These are phyloP conservation scores for Cetradonia linearis DNA, from an alignment of 495 filamentous ascomycete genomes.

Conservation along the genomic window DNA sequence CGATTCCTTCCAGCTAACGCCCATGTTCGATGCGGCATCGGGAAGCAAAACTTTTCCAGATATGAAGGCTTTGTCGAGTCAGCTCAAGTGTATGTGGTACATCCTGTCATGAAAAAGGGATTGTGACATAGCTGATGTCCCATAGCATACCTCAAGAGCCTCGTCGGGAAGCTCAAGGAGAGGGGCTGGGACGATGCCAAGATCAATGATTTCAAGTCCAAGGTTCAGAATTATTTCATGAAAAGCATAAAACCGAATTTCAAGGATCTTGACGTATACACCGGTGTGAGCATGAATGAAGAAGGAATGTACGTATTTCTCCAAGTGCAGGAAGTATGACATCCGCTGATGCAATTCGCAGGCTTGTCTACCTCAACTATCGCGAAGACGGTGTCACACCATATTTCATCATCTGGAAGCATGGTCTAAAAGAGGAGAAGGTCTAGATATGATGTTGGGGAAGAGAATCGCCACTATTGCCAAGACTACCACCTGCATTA, in stretches of 20 bases:
- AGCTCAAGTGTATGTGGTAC: slow-evolving; percentile 68
- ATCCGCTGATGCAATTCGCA: slow-evolving; percentile 31
- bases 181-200: slow-evolving; percentile 49
- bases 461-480: background rate
- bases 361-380: slow-evolving; percentile 93
- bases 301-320: slow-evolving; percentile 64
- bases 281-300: slow-evolving; percentile 80
- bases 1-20: slow-evolving; percentile 81
- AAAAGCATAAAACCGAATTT: slow-evolving; percentile 74
- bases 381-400: slow-evolving; percentile 91
- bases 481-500: background rate
- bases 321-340: background rate
- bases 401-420: slow-evolving; percentile 87
- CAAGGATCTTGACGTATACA: slow-evolving; percentile 91
- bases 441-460: slow-evolving; percentile 46
- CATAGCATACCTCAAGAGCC: slow-evolving; percentile 67
- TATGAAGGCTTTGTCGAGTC: slow-evolving; percentile 66
- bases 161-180: slow-evolving; percentile 59
- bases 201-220: slow-evolving; percentile 66
- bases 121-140: slow-evolving; percentile 33
- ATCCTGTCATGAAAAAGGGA: background rate
- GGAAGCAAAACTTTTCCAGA: slow-evolving; percentile 12
- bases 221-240: slow-evolving; percentile 58
- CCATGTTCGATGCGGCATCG: slow-evolving; percentile 52
- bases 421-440: slow-evolving; percentile 83